Conservation (phyloP, 345 rosid genomes). For the Stellera chamaejasme region DNA sequence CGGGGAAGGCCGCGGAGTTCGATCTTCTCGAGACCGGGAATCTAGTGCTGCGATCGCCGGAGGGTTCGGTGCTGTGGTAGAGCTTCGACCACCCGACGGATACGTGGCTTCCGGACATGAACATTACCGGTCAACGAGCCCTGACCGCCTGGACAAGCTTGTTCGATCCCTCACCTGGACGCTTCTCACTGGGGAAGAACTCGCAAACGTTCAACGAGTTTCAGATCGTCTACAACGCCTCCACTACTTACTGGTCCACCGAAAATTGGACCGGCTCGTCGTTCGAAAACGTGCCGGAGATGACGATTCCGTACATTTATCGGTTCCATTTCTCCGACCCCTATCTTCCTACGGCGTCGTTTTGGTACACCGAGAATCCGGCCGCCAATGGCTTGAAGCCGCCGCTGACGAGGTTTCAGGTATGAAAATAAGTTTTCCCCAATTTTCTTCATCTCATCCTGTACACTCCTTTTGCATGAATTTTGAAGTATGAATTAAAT, state of each 20-base stretch:
- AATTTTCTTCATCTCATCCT: too few relatives aligned
- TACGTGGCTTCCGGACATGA: constrained; percentile 57
- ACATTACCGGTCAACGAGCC: constrained; percentile 17
- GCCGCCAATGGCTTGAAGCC: constrained; percentile 22
- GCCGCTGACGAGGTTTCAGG: constrained; percentile 38
- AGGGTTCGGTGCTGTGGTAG: constrained; percentile 32
- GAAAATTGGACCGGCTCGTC: constrained; percentile 54
- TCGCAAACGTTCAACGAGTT: constrained; percentile 30
- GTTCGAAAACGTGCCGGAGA: constrained; percentile 42
- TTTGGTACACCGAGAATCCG: constrained; percentile 38
- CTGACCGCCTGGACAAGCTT: constrained; percentile 41
- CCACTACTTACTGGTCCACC: constrained; percentile 40
- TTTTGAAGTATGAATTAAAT: too few relatives aligned
- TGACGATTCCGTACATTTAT: constrained; percentile 50
- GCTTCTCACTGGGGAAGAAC: constrained; percentile 32
- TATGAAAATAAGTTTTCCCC: too few relatives aligned
- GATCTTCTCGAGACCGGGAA: constrained; percentile 39
- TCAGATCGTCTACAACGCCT: constrained; percentile 36
- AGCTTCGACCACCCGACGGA: constrained; percentile 53
- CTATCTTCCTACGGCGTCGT: constrained; percentile 37
- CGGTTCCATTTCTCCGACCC: constrained; percentile 52
- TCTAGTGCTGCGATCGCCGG: constrained; percentile 27
- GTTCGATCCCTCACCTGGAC: constrained; percentile 34
- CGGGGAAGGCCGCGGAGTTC: constrained; percentile 14
- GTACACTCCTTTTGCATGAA: too few relatives aligned